phyloP scores from a whole-genome alignment of 805 yeast species.

The Lipomyces starkeyi region DNA sequence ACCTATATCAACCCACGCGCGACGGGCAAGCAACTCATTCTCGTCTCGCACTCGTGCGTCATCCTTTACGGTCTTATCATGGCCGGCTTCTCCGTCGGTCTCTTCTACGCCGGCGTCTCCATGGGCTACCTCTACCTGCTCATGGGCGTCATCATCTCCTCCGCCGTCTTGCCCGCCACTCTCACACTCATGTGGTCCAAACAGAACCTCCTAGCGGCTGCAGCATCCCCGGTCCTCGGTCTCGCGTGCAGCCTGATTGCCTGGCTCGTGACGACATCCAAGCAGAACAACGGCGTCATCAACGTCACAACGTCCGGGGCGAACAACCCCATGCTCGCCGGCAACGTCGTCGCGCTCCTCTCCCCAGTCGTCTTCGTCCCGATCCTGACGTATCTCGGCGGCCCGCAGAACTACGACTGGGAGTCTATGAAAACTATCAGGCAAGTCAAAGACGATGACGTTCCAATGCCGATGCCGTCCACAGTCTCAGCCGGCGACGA shows the following conservation, averaged over 20 bases:
- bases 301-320: slow-evolving; percentile 70
- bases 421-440: slow-evolving; percentile 52
- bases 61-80: slow-evolving; percentile 60
- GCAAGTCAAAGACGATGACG: slow-evolving; percentile 52
- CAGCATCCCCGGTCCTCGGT: slow-evolving; percentile 78
- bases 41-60: slow-evolving; percentile 67
- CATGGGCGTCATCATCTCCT: slow-evolving; percentile 75
- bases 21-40: slow-evolving; percentile 67
- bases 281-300: slow-evolving; percentile 49
- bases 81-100: slow-evolving; percentile 81
- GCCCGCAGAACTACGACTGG: slow-evolving; percentile 62
- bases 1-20: slow-evolving; percentile 78
- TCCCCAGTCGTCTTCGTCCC: slow-evolving; percentile 57
- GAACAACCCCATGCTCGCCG: slow-evolving; percentile 82
- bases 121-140: slow-evolving; percentile 84
- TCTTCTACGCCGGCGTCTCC: slow-evolving; percentile 77
- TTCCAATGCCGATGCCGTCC: background rate
- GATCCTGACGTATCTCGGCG: slow-evolving; percentile 53
- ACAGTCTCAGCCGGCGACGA: background rate
- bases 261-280: slow-evolving; percentile 73
- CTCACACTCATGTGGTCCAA: slow-evolving; percentile 63
- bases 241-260: slow-evolving; percentile 73
- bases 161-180: slow-evolving; percentile 51
- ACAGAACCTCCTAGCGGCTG: slow-evolving; percentile 66
- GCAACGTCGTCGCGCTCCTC: slow-evolving; percentile 61